Evolutionary conservation across 345 rosid species (phyloP).

Genomic region (Pugionium dolabratum): DNA sequence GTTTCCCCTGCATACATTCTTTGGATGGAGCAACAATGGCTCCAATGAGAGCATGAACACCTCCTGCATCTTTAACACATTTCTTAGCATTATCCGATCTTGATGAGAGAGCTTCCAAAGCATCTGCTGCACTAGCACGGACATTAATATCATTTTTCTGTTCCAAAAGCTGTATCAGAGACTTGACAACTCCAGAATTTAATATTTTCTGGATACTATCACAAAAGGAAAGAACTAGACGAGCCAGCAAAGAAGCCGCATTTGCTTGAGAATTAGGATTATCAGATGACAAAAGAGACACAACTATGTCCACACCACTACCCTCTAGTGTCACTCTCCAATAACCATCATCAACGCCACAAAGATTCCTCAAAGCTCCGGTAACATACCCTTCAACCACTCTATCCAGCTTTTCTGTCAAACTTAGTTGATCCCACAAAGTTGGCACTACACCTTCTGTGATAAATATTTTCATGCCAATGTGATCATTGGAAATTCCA

Average conservation of each 20-base stretch:
- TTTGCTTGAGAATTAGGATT: slow-evolving; percentile 74
- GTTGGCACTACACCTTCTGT: slow-evolving; percentile 90
- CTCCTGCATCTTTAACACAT: slow-evolving; percentile 69
- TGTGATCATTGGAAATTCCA: slow-evolving; percentile 73
- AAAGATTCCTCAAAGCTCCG: slow-evolving; percentile 91
- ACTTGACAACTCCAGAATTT: slow-evolving; percentile 71
- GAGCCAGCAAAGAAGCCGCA: slow-evolving; percentile 91
- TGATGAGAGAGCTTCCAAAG: slow-evolving; percentile 78
- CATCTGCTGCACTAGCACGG: slow-evolving; percentile 89
- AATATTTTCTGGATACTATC: slow-evolving; percentile 58
- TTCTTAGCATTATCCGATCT: slow-evolving; percentile 65
- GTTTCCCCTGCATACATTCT: slow-evolving; percentile 79
- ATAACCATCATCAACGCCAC: slow-evolving; percentile 72
- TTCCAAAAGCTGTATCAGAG: slow-evolving; percentile 64
- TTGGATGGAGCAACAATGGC: slow-evolving; percentile 90
- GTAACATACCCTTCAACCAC: slow-evolving; percentile 88
- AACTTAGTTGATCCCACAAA: slow-evolving; percentile 82
- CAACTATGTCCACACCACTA: slow-evolving; percentile 74
- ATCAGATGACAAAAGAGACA: slow-evolving; percentile 78
- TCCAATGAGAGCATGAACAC: slow-evolving; percentile 68
- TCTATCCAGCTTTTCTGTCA: slow-evolving; percentile 61
- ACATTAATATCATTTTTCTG: slow-evolving; percentile 62
- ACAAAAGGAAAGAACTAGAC: slow-evolving; percentile 66
- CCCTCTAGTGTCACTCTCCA: slow-evolving; percentile 80
- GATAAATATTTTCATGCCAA: slow-evolving; percentile 85